Base-by-base conservation (phyloP, 2,329 filamentous ascomycete species). In the Epichloe festucae region DNA sequence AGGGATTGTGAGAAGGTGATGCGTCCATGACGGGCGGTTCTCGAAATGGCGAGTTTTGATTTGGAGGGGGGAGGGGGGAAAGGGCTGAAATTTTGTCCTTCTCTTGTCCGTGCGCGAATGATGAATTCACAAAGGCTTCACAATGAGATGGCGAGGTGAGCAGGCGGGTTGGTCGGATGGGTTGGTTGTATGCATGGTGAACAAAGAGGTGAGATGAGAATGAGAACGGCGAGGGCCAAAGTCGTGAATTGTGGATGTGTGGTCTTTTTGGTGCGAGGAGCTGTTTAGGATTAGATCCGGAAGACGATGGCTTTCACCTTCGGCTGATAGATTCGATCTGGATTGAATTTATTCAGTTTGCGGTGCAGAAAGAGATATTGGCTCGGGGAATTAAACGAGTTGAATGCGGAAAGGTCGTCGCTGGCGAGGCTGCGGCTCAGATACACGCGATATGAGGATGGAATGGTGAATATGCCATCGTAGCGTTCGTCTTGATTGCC, bases 181-280 rank as follows among this genome's bases (percentile, higher is more conserved):
- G 34, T 21, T 15, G 34, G 34, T 21, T 15, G 34, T 19, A 15
- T 21, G 45, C 45, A 47, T 38, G 35, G 21, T 39, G 46, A 39
- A 39, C 19, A 19, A 39, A n/a, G 19, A 47, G 45, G 45, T 38
- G 45, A 47, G 19, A 11, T 47, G 35, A 47, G 45, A 36, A 17
- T 23, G 34, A 46, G 11, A 11, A 43, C 34, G 44, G 31, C 44
- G 7, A 11, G 10, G 11, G 31, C 11, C 10, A 23, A 14, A 19
- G n/a, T 31, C 17, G 17, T n/a, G 34, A 17, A 21, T 7, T 17
- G 21, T 36, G 45, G 31, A 7, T 3, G 11, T 23, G 34, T 46
- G 31, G 6, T 39, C 3, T 38, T 11, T 5, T 38, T 4, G 11
- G 34, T 21, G 31, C 34, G 27, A 38, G 17, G 12, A 36, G 10